A percentile compares a stretch with the other conserved stretches of the same genome.
phyloP scores from a whole-genome alignment of 2,329 filamentous ascomycete genomes.

The Dactylellina leptospora region DNA sequence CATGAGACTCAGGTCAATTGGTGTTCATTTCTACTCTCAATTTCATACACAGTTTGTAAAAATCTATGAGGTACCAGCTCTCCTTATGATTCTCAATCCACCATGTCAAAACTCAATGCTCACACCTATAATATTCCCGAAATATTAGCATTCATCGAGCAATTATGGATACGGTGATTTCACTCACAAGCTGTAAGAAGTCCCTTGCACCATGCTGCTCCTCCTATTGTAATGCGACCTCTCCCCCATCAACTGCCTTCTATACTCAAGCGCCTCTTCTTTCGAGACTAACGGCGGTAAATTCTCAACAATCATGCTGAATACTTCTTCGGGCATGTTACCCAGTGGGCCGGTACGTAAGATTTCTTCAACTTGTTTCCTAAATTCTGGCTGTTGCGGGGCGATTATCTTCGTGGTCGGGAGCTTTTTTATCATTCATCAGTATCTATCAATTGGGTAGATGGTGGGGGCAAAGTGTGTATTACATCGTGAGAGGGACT shows the following conservation, averaged over 20 bases:
- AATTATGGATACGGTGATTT: not conserved
- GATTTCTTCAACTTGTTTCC: not conserved
- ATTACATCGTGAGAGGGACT: slow-evolving; percentile 7
- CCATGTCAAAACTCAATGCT: slow-evolving; percentile 15
- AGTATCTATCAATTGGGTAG: no score
- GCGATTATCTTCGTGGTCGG: slow-evolving; percentile 33
- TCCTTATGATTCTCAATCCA: no score
- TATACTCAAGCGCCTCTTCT: slow-evolving; percentile 60
- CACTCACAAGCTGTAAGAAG: slow-evolving; percentile 39
- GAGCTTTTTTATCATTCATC: no score
- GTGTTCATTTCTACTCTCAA: no score
- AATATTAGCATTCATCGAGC: slow-evolving; percentile 1
- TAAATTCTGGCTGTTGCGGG: slow-evolving; percentile 32
- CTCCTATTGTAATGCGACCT: slow-evolving; percentile 55
- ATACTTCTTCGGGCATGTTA: slow-evolving; percentile 51
- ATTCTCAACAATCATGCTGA: slow-evolving; percentile 53
- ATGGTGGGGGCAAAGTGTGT: not conserved
- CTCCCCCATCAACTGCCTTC: slow-evolving; percentile 62
- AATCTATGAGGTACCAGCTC: no score
- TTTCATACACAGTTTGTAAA: no score
- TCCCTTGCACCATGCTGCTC: slow-evolving; percentile 35
- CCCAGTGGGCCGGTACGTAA: slow-evolving; percentile 11
- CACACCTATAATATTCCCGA: slow-evolving; percentile 8
- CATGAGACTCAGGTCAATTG: no score
- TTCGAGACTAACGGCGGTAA: slow-evolving; percentile 57